phyloP scores from a whole-genome alignment of 768 basidiomycete genomes.

The Lentinula guzmanii region DNA sequence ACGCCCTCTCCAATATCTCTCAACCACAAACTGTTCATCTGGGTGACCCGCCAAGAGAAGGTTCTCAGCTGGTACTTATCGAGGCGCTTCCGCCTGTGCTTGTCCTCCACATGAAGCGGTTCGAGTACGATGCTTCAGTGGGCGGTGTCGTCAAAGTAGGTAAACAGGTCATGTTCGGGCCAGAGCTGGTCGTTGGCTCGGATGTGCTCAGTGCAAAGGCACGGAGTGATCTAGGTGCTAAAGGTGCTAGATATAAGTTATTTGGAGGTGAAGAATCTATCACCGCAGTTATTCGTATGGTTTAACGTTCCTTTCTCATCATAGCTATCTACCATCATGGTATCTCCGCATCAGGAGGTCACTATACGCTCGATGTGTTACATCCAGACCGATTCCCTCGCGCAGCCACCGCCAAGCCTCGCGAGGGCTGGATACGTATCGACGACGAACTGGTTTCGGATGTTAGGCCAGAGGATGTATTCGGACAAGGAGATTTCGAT shows the following conservation, averaged over 20 bases:
- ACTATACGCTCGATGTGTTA: slow-evolving; percentile 90
- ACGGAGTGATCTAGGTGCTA: slow-evolving; percentile 16
- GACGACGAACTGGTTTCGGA: slow-evolving; percentile 88
- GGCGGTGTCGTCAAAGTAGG: slow-evolving; percentile 81
- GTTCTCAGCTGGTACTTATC: slow-evolving; percentile 56
- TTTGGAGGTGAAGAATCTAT: slow-evolving; percentile 61
- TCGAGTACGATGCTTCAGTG: slow-evolving; percentile 73
- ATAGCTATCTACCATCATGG: slow-evolving; percentile 93
- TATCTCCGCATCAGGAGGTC: slow-evolving; percentile 82
- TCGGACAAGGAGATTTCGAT: slow-evolving; percentile 39
- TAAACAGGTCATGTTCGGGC: slow-evolving; percentile 74
- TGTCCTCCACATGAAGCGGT: slow-evolving; percentile 87
- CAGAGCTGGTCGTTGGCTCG: slow-evolving; percentile 69
- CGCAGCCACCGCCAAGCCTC: slow-evolving; percentile 24
- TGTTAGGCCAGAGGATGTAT: slow-evolving; percentile 69
- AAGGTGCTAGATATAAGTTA: slow-evolving; percentile 62
- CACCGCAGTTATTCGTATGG: not conserved
- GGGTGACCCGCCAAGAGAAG: slow-evolving; percentile 58
- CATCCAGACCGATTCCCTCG: slow-evolving; percentile 58
- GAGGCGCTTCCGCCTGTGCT: slow-evolving; percentile 81
- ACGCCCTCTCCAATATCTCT: slow-evolving; percentile 75
- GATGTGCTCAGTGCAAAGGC: slow-evolving; percentile 60
- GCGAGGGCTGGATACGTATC: slow-evolving; percentile 85
- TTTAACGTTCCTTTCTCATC: not conserved
- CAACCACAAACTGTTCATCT: slow-evolving; percentile 79